These are phyloP conservation scores for Coemansia biformis DNA, from an alignment of 192 early-diverging fungal genomes.

Conservation along the genomic window DNA sequence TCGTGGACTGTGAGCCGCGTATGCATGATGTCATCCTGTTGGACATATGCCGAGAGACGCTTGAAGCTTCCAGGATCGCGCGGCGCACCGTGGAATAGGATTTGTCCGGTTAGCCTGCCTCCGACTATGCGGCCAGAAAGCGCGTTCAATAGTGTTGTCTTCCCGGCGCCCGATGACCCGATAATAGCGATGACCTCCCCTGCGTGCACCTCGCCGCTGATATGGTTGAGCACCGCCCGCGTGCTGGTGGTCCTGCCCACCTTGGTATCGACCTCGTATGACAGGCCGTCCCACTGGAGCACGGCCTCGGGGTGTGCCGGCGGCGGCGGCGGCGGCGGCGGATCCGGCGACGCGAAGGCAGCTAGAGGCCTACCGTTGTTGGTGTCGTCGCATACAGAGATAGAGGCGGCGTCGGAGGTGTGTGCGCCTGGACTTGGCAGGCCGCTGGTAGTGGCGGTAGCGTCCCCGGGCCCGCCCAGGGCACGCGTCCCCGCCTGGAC, in stretches of 20 bases:
- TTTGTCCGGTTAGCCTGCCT: slow-evolving; percentile 51
- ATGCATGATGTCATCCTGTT: slow-evolving; percentile 56
- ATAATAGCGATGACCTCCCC: slow-evolving; percentile 82
- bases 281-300: slow-evolving; percentile 29
- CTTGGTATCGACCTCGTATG: slow-evolving; percentile 27
- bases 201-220: slow-evolving; percentile 63
- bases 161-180: slow-evolving; percentile 89
- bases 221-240: slow-evolving; percentile 54
- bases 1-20: slow-evolving; percentile 70
- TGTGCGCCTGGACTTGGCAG: no score
- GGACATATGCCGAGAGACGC: slow-evolving; percentile 42
- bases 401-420: no score
- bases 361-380: no score
- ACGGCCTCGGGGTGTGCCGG: slow-evolving; percentile 11
- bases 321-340: no score
- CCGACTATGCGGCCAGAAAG: slow-evolving; percentile 65
- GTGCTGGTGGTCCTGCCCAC: slow-evolving; percentile 2
- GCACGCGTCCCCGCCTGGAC: no score
- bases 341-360: no score
- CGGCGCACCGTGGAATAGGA: slow-evolving; percentile 48
- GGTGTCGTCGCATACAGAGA: no score
- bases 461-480: no score
- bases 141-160: slow-evolving; percentile 80
- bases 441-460: no score
- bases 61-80: slow-evolving; percentile 33